Conservation (phyloP, 2,329 filamentous ascomycete species). For the Lachnellula cervina region DNA sequence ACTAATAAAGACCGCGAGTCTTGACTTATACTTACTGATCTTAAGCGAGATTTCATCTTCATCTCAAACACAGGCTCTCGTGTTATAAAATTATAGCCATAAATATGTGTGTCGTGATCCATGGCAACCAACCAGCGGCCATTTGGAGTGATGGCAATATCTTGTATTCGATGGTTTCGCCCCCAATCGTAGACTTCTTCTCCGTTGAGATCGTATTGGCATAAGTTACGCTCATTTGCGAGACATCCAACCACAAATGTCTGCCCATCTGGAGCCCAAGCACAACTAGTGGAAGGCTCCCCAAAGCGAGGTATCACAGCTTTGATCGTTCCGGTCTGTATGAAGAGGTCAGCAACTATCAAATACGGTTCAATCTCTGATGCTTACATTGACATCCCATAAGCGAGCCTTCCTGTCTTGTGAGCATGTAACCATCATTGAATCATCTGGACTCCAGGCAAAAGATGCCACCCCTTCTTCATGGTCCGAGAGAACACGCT, state of each 20-base stretch:
- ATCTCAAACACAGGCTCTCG: conserved; percentile 72
- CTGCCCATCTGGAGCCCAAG: conserved; percentile 77
- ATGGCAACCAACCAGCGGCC: conserved; percentile 76
- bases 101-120: conserved; percentile 63
- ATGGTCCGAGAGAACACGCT: conserved; percentile 61
- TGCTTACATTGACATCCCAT: conserved; percentile 65
- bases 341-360: conserved; percentile 13
- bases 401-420: conserved; percentile 68
- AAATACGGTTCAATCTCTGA: neutral
- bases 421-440: conserved; percentile 78
- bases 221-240: conserved; percentile 60
- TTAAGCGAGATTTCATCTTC: conserved; percentile 63
- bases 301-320: conserved; percentile 64
- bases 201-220: conserved; percentile 65
- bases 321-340: conserved; percentile 58
- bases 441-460: conserved; percentile 89
- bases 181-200: conserved; percentile 61
- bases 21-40: conserved; percentile 73
- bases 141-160: conserved; percentile 77
- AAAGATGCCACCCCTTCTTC: conserved; percentile 70
- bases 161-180: conserved; percentile 71
- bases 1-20: conserved; percentile 80
- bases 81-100: conserved; percentile 77
- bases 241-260: conserved; percentile 77
- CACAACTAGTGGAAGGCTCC: conserved; percentile 83